Evolutionary conservation across 352 stramenopile species (phyloP).

Genomic region (Globisporangium ultimum): DNA sequence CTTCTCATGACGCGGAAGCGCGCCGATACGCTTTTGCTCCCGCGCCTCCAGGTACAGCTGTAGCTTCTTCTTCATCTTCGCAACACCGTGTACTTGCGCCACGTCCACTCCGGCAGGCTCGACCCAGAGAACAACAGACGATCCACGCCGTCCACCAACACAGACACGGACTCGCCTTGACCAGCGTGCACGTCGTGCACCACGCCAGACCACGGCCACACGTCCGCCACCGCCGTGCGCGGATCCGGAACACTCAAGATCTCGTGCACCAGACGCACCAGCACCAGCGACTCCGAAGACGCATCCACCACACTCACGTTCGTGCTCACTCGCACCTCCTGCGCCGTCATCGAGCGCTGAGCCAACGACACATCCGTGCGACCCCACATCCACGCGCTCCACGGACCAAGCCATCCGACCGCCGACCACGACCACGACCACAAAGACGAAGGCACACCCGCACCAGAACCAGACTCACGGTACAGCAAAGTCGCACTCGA

Average conservation of each 20-base stretch:
- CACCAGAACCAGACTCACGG: no score
- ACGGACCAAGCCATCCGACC: neutral
- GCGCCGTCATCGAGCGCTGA: slow-evolving; percentile 19
- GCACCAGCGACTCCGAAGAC: slow-evolving; percentile 15
- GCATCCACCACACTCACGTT: slow-evolving; percentile 33
- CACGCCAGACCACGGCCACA: no score
- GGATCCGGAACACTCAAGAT: slow-evolving; percentile 18
- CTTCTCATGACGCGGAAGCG: slow-evolving; percentile 54
- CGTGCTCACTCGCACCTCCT: slow-evolving; percentile 23
- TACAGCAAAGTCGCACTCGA: no score
- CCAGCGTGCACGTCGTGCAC: no score
- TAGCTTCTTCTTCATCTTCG: slow-evolving; percentile 58
- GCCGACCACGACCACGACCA: no score
- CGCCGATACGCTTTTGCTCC: slow-evolving; percentile 30
- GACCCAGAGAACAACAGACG: slow-evolving; percentile 8
- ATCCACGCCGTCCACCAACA: neutral
- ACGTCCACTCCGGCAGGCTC: neutral
- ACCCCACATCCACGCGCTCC: slow-evolving; percentile 19
- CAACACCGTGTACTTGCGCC: slow-evolving; percentile 28
- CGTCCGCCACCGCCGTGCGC: no score
- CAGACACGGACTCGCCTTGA: no score
- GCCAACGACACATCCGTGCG: slow-evolving; percentile 24
- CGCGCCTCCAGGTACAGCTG: slow-evolving; percentile 38
- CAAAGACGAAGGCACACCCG: no score
- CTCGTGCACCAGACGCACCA: slow-evolving; percentile 26